Evolutionary conservation across 2,329 filamentous ascomycete genomes (phyloP).

Genomic region (Colletotrichum graminicola): DNA sequence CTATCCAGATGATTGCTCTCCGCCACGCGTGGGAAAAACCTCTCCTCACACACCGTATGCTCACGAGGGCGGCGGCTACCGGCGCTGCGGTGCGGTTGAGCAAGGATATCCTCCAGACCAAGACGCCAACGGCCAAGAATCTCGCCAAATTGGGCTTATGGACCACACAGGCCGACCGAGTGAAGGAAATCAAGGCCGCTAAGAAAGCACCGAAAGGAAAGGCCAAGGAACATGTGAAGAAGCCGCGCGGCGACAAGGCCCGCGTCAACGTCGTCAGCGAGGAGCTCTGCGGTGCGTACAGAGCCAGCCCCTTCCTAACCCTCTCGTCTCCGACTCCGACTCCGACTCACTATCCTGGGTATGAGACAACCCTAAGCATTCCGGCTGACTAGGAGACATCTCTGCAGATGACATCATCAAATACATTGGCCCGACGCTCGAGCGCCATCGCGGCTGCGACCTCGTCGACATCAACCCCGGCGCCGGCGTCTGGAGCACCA

Average conservation of each 20-base stretch:
- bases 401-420: conserved; percentile 74
- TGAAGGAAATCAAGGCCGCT: fast-evolving
- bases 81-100: neutral
- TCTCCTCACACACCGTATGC: neutral
- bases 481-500: conserved; percentile 80
- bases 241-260: conserved; percentile 15
- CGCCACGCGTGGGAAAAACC: neutral
- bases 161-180: neutral
- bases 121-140: neutral
- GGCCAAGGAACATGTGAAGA: neutral
- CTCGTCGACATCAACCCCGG: conserved; percentile 91
- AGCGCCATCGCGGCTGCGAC: conserved; percentile 81
- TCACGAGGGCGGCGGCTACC: neutral
- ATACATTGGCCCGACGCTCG: conserved; percentile 77
- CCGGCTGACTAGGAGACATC: neutral
- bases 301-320: neutral
- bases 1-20: neutral
- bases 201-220: neutral
- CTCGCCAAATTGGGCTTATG: neutral
- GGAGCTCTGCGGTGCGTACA: conserved; percentile 59
- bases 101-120: neutral
- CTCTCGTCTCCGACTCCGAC: neutral
- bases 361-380: neutral
- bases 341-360: conserved; percentile 33
- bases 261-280: conserved; percentile 67